Evolutionary conservation across 2,329 filamentous ascomycete genomes (phyloP), one percentile per base, ranked within the genome.

Genomic region (Fusarium sp.): DNA sequence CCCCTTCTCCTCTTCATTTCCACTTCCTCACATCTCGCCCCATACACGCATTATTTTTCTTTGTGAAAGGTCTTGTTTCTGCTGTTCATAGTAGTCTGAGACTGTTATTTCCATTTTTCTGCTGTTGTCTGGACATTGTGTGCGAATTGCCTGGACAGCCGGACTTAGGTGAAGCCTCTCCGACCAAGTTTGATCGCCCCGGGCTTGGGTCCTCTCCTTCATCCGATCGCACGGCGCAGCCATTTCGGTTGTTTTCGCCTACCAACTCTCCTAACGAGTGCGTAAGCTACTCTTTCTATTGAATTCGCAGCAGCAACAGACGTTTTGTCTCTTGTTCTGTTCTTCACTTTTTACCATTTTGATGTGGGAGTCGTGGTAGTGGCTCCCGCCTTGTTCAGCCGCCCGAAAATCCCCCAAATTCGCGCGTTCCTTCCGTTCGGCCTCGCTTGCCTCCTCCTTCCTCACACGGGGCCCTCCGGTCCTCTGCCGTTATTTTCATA

Each of bases 351-450:
- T 35, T 14, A 11, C 38, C 46, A 39, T 50, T 68, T 55, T 57
- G 12, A 33, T 39, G 52, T 54, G 62, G 31, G 44, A 53, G 27
- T 33, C 27, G 57, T 55, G 53, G 62, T 71, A 25, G 67, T 67
- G 45, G 52, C 49, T 55, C 53, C 54, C 41, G 31, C 54, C 22
- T 62, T 57, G 22, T 67, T 45, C 69, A 52, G 68, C 72, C 71
- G 65, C 62, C 58, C 70, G 70, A 70, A 61, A 68, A 42, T 42
- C 57, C 63, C 68, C 65, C 44, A 70, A 68, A 55, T 63, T 68
- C 66, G 68, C 60, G 71, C 67, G 70, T 50, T 59, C 64, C 71
- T 74, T 74, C 71, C 71, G 71, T 66, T 71, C 71, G 65, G 72
- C 65, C 68, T 74, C 55, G 61, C 58, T 65, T 67, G 57, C 62